phyloP scores from a whole-genome alignment of 1,284 basidiomycete species.

The Pyrrhoderma noxium region DNA sequence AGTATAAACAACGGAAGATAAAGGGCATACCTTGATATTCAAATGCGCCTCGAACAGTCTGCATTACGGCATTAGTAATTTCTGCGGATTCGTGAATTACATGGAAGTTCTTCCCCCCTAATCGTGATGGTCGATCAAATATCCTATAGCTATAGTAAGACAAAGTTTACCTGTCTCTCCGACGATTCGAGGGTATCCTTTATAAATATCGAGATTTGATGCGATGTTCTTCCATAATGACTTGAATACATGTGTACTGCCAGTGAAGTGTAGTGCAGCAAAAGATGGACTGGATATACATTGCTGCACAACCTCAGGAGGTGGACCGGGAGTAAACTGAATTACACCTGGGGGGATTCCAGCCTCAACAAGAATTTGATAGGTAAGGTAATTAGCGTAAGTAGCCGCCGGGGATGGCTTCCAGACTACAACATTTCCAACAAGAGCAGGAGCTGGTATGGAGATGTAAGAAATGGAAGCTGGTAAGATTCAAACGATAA shows the following conservation, averaged over 20 bases:
- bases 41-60: conserved; percentile 86
- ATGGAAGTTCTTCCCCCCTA: conserved; percentile 97
- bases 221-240: conserved; percentile 96
- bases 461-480: conserved; percentile 5
- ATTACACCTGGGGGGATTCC: conserved; percentile 93
- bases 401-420: conserved; percentile 95
- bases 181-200: conserved; percentile 88
- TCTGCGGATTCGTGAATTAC: conserved; percentile 86
- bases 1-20: background rate
- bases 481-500: background rate
- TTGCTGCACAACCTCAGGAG: conserved; percentile 76
- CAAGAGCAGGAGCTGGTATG: conserved; percentile 72
- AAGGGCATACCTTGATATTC: conserved; percentile 80
- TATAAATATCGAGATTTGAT: conserved; percentile 80
- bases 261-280: conserved; percentile 93
- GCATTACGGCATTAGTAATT: conserved; percentile 80
- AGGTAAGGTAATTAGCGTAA: conserved; percentile 90
- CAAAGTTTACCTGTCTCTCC: conserved; percentile 66
- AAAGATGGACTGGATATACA: conserved; percentile 78
- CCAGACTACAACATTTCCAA: conserved; percentile 96
- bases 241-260: conserved; percentile 91
- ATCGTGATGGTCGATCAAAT: background rate
- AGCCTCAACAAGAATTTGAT: conserved; percentile 91
- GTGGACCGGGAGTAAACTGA: conserved; percentile 91
- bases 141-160: background rate